Conservation (phyloP, 306 rosid species). For the Vigna unguiculata region DNA sequence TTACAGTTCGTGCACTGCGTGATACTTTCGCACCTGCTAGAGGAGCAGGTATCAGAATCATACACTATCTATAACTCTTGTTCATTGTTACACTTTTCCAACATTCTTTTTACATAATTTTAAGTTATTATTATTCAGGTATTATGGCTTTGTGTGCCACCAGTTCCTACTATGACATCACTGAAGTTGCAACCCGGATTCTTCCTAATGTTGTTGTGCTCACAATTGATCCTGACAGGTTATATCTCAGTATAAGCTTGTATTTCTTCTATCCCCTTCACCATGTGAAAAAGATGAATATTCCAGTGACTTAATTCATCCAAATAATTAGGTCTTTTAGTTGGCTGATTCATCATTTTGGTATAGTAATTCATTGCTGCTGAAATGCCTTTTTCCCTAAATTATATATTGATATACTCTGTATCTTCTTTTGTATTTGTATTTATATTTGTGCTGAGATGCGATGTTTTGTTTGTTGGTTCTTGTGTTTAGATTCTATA, state of each 20-base stretch:
- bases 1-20: conserved; percentile 98
- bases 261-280: conserved; percentile 21
- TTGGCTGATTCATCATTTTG: conserved; percentile 15
- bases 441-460: conserved; percentile 16
- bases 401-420: conserved; percentile 18
- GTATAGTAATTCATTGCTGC: conserved; percentile 1
- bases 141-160: conserved; percentile 98
- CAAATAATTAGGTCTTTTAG: conserved; percentile 22
- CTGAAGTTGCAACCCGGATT: conserved; percentile 92
- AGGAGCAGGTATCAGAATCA: conserved; percentile 84
- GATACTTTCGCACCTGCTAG: conserved; percentile 97
- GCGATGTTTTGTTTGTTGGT: conserved; percentile 30
- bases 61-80: conserved; percentile 21
- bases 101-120: conserved; percentile 24
- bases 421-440: conserved; percentile 25
- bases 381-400: background rate
- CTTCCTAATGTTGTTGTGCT: conserved; percentile 96
- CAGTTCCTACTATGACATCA: conserved; percentile 89
- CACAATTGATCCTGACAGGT: conserved; percentile 96
- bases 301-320: conserved; percentile 36
- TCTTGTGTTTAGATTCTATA: conserved; percentile 34
- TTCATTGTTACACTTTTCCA: conserved; percentile 15
- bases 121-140: conserved; percentile 61
- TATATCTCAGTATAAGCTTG: conserved; percentile 29
- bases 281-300: conserved; percentile 22